These are phyloP conservation scores for Diplosphaera chodatii DNA, from an alignment of 139 green algal genomes.

Conservation along the genomic window DNA sequence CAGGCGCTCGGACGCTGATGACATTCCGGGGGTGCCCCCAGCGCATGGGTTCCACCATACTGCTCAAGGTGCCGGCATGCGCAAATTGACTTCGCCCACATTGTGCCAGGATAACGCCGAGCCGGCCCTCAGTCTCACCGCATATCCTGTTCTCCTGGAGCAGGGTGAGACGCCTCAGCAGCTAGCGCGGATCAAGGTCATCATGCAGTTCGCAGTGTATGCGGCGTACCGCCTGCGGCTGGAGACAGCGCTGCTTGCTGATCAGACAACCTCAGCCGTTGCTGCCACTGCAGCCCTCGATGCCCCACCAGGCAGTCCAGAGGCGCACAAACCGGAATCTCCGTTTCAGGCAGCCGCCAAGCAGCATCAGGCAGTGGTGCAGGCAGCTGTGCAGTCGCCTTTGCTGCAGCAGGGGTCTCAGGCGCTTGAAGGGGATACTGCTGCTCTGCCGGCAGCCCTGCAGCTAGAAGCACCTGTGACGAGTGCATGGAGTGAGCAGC, in stretches of 20 bases:
- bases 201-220: conserved; percentile 51
- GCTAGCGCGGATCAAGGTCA: conserved; percentile 44
- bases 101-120: too few relatives aligned
- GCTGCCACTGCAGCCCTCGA: background rate
- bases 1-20: conserved; percentile 43
- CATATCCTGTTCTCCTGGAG: too few relatives aligned
- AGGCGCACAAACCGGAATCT: background rate
- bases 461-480: background rate
- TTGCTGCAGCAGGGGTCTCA: background rate
- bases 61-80: conserved; percentile 43
- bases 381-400: too few relatives aligned
- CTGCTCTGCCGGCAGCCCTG: background rate
- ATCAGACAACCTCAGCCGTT: conserved; percentile 34
- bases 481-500: too few relatives aligned
- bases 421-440: too few relatives aligned
- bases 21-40: conserved; percentile 64
- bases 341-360: background rate
- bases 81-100: too few relatives aligned
- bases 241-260: conserved; percentile 57
- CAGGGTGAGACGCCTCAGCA: conserved; percentile 16
- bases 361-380: background rate
- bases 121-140: too few relatives aligned
- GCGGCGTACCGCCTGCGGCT: conserved; percentile 56
- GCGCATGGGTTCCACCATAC: conserved; percentile 62
- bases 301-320: background rate